Evolutionary conservation across 345 rosid species (phyloP).

Genomic region (Jatropha curcas): DNA sequence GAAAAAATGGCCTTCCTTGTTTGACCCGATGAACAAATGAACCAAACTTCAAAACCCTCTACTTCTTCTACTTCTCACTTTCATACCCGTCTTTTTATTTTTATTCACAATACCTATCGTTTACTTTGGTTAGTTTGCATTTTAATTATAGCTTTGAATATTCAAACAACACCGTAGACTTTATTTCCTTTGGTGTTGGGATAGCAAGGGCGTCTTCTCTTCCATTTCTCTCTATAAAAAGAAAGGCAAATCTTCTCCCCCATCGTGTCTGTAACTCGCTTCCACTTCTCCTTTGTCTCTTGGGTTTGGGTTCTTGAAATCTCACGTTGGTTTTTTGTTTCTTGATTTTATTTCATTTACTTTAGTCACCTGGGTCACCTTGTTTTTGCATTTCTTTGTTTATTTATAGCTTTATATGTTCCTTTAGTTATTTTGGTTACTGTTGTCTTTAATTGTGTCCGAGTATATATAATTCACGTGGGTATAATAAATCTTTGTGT

Average conservation of each 20-base stretch:
- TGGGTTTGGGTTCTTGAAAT: constrained; percentile 2
- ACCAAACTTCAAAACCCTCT: not conserved
- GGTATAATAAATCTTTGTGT: not conserved
- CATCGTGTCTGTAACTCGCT: not conserved
- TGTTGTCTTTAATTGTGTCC: not conserved
- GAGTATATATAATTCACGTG: not conserved
- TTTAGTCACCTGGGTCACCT: constrained; percentile 14
- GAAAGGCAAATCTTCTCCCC: not conserved
- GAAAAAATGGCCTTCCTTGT: not conserved
- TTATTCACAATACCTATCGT: not conserved
- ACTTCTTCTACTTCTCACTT: not conserved
- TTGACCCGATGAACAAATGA: not conserved
- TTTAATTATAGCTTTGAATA: not conserved
- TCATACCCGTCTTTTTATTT: not conserved
- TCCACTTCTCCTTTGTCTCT: constrained; percentile 17
- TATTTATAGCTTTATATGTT: constrained; percentile 11
- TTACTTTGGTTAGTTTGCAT: not conserved
- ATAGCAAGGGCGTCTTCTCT: too few species aligned
- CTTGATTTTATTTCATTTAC: not conserved
- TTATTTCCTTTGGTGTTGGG: not conserved
- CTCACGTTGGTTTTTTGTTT: constrained; percentile 22
- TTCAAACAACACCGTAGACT: not conserved
- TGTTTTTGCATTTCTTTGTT: constrained; percentile 10
- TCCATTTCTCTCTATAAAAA: too few species aligned
- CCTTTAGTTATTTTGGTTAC: not conserved